Evolutionary conservation across 768 basidiomycete species (phyloP).

Genomic region (Suillus fuscotomentosus): DNA sequence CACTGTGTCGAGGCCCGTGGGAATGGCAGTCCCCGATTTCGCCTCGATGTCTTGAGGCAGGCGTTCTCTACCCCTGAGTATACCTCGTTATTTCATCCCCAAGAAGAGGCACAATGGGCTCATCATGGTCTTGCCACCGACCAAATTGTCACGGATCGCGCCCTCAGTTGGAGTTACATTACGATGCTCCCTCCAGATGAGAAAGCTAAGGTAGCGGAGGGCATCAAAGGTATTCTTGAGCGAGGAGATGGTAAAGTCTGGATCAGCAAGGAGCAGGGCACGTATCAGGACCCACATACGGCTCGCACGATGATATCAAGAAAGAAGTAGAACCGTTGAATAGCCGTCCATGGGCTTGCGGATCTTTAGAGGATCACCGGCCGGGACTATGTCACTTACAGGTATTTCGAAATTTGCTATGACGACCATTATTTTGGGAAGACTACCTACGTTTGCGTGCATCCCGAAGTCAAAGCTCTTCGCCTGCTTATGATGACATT

Average conservation of each 20-base stretch:
- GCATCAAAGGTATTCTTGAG: constrained; percentile 55
- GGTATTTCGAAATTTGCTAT: too few relatives aligned
- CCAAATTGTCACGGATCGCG: constrained; percentile 62
- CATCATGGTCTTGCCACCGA: constrained; percentile 53
- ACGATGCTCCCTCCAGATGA: constrained; percentile 56
- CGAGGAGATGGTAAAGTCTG: constrained; percentile 66
- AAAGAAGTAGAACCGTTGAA: constrained; percentile 33
- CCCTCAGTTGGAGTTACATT: constrained; percentile 84
- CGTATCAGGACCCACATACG: constrained; percentile 81
- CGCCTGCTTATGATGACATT: not conserved
- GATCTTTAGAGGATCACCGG: not conserved
- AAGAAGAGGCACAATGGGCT: constrained; percentile 53
- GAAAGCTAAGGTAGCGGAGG: constrained; percentile 48
- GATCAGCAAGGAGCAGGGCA: constrained; percentile 70
- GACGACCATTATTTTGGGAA: too few relatives aligned
- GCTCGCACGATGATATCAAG: constrained; percentile 54
- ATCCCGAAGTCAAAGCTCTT: too few relatives aligned
- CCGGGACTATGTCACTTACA: not conserved
- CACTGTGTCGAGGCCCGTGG: constrained; percentile 64
- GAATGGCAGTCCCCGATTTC: constrained; percentile 77
- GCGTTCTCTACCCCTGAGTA: constrained; percentile 67
- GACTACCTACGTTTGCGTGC: too few relatives aligned
- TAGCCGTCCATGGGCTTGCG: not conserved
- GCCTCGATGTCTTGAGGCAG: constrained; percentile 69
- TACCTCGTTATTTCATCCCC: constrained; percentile 53